Base-by-base conservation (phyloP, 2,329 filamentous ascomycete genomes). In the Coniochaeta prunicola region DNA sequence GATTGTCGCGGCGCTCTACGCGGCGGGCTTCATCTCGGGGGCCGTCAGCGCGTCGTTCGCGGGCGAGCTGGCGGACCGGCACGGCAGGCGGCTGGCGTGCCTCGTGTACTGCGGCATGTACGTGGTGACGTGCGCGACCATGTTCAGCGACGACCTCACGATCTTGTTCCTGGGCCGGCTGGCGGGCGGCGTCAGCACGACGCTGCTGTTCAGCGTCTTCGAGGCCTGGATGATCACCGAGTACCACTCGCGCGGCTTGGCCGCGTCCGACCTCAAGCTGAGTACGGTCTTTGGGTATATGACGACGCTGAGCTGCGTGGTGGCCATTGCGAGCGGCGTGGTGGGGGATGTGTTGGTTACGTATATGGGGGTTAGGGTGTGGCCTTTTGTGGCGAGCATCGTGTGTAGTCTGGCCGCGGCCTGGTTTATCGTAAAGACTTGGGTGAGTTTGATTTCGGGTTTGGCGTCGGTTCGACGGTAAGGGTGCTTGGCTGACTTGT, bases 201-300 rank as follows among this genome's bases (percentile, higher is more conserved):
- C 80, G 15, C 70, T 86, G 21, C 74, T 86, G 19, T 85, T 80
- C 70, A 82, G 76, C 54, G 80, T 80, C 10, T 85, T 86, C 61
- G 82, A 86, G 63, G 78, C 80, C 53, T 85, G 82, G 82, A 79
- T 86, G 73, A 79, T 85, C 30, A 76, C 80, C 53, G 82, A 86
- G 64, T 85, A 78, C 61, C 76, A 81, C 60, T 68, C 72, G 26
- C 70, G 75, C 45, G 74, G 74, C n/a, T 64, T 83, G 7, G 72
- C 75, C 40, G 69, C 76, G n/a, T 69, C 68, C 8, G 72, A 73
- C 9, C 68, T 72, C 8, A 75, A 75, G 42, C 71, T 86, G 31
- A 77, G 77, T 58, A 70, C 72, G 31, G 76, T 85, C 24, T 84
- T 83, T 66, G 80, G 79, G 4, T 71, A 75, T 30, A 78, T 81